phyloP scores from a whole-genome alignment of 1,284 basidiomycete genomes.

The Tetrapyrgos nigripes region DNA sequence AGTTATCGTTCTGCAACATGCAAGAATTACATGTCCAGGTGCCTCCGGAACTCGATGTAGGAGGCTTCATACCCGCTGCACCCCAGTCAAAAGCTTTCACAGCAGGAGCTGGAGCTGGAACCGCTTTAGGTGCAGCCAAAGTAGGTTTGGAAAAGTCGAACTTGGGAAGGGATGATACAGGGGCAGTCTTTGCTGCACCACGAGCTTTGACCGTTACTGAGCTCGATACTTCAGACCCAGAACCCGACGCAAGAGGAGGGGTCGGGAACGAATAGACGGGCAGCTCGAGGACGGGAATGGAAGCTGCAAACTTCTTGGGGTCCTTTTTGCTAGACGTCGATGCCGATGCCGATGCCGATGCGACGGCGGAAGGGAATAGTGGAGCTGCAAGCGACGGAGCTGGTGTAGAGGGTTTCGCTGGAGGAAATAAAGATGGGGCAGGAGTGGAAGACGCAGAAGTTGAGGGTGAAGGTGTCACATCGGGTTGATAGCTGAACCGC shows the following conservation, averaged over 20 bases:
- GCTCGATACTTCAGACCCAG: conserved; percentile 43
- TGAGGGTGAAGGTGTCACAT: conserved; percentile 31
- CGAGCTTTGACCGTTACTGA: conserved; percentile 39
- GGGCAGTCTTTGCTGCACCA: conserved; percentile 29
- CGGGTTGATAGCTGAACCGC: conserved; percentile 65
- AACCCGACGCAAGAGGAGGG: conserved; percentile 31
- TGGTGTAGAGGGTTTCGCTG: conserved; percentile 14
- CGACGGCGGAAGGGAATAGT: conserved; percentile 9
- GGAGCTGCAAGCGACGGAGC: conserved; percentile 26
- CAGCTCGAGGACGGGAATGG: conserved; percentile 31
- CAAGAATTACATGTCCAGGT: conserved; percentile 56
- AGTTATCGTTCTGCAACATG: conserved; percentile 49
- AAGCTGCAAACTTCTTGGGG: conserved; percentile 40
- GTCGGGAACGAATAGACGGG: conserved; percentile 34
- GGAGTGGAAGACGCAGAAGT: conserved; percentile 25
- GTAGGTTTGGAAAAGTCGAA: conserved; percentile 13
- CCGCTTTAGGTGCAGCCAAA: conserved; percentile 30
- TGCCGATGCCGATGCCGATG: conserved; percentile 1
- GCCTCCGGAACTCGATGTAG: conserved; percentile 11
- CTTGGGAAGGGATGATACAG: conserved; percentile 7
- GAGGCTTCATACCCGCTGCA: conserved; percentile 43
- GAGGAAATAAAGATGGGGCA: conserved; percentile 16
- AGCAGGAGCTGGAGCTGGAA: conserved; percentile 29
- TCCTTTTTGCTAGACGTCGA: conserved; percentile 13
- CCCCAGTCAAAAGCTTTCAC: conserved; percentile 31